These are phyloP conservation scores for Fusarium poae DNA, from an alignment of 2,329 filamentous ascomycete genomes.

Conservation along the genomic window DNA sequence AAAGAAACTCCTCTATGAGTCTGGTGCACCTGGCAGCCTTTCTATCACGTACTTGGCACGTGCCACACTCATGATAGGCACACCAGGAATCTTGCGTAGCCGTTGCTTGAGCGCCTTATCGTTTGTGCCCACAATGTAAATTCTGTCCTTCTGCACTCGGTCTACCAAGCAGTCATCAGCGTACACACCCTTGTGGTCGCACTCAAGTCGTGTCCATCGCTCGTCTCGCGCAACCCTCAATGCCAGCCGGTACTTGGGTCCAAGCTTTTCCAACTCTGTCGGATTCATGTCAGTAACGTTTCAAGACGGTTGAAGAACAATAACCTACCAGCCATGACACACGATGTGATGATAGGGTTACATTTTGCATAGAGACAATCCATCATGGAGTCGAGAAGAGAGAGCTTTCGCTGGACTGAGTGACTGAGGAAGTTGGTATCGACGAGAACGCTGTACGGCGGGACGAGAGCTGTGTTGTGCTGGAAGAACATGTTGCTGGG, in stretches of 20 bases:
- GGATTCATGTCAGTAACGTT: neutral
- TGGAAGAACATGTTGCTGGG: slow-evolving; percentile 89
- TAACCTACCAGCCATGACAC: slow-evolving; percentile 54
- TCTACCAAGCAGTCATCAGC: slow-evolving; percentile 88
- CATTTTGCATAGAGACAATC: slow-evolving; percentile 93
- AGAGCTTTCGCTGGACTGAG: slow-evolving; percentile 91
- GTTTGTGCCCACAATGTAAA: slow-evolving; percentile 83
- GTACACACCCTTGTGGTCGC: slow-evolving; percentile 88
- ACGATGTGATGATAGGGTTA: slow-evolving; percentile 83
- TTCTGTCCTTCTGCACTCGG: slow-evolving; percentile 77
- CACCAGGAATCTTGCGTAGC: slow-evolving; percentile 77
- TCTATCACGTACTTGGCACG: slow-evolving; percentile 96
- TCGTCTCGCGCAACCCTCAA: slow-evolving; percentile 89
- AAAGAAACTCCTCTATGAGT: slow-evolving; percentile 54
- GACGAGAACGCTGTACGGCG: slow-evolving; percentile 75
- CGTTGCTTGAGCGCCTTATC: slow-evolving; percentile 85
- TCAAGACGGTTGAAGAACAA: neutral
- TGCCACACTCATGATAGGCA: slow-evolving; percentile 83
- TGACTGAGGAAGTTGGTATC: slow-evolving; percentile 94
- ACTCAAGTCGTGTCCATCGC: slow-evolving; percentile 85
- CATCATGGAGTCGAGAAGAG: slow-evolving; percentile 90
- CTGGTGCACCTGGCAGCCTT: slow-evolving; percentile 85
- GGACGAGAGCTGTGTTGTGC: slow-evolving; percentile 86
- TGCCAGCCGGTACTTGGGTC: slow-evolving; percentile 88
- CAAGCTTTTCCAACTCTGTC: slow-evolving; percentile 90